phyloP scores from a whole-genome alignment of 768 basidiomycete species.

The Psilocybe subaeruginosa region DNA sequence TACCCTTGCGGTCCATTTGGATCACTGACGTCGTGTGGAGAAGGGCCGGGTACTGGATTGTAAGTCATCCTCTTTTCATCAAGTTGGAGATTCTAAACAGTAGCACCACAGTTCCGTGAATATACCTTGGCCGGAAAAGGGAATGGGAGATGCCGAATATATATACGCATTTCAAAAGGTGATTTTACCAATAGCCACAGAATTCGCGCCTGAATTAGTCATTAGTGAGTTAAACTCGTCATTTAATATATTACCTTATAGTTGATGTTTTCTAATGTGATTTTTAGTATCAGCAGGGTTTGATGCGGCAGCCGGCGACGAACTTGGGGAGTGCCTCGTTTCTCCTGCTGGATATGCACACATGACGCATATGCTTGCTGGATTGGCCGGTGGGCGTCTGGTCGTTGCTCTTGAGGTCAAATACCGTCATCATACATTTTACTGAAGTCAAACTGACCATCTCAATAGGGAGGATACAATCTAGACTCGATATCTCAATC shows the following conservation, averaged over 20 bases:
- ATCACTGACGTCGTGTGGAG: slow-evolving; percentile 82
- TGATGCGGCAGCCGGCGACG: slow-evolving; percentile 93
- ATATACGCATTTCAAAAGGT: slow-evolving; percentile 95
- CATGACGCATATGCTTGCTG: slow-evolving; percentile 97
- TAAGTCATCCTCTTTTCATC: slow-evolving; percentile 42
- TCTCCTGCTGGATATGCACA: slow-evolving; percentile 94
- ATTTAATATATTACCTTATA: not conserved
- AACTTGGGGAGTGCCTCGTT: slow-evolving; percentile 89
- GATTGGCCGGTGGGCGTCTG: slow-evolving; percentile 84
- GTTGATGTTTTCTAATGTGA: not conserved
- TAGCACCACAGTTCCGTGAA: slow-evolving; percentile 77
- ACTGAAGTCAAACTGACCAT: not conserved
- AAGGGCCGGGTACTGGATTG: slow-evolving; percentile 85
- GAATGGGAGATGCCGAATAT: slow-evolving; percentile 96
- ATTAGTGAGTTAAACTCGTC: slow-evolving; percentile 66
- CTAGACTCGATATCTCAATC: slow-evolving; percentile 87
- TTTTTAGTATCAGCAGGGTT: slow-evolving; percentile 93
- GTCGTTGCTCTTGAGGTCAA: slow-evolving; percentile 93
- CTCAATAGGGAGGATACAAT: slow-evolving; percentile 90
- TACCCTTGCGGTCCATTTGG: slow-evolving; percentile 96
- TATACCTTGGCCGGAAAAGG: slow-evolving; percentile 88
- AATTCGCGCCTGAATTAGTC: slow-evolving; percentile 94
- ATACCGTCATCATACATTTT: not conserved
- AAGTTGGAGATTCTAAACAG: slow-evolving; percentile 9
- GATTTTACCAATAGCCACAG: slow-evolving; percentile 96